phyloP scores from a whole-genome alignment of 805 yeast species.

The Cyberlindnera japonica region DNA sequence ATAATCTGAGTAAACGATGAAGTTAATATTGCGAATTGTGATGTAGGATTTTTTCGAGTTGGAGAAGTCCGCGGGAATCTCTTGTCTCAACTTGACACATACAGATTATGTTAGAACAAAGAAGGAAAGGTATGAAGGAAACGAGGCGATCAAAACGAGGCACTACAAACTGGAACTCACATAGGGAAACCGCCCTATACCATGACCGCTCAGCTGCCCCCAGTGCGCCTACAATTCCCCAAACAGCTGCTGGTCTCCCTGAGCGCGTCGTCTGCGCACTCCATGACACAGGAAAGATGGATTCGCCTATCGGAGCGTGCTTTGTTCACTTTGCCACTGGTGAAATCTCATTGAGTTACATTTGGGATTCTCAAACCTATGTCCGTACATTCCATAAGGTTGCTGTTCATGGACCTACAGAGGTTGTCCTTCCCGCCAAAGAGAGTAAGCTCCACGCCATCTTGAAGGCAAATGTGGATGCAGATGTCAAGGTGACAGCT shows the following conservation, averaged over 20 bases:
- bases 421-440: slow-evolving; percentile 32
- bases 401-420: slow-evolving; percentile 33
- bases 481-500: slow-evolving; percentile 25
- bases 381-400: slow-evolving; percentile 42
- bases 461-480: slow-evolving; percentile 31
- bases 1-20: no score
- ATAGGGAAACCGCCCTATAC: not conserved
- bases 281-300: slow-evolving; percentile 27
- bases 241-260: slow-evolving; percentile 13
- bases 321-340: slow-evolving; percentile 37
- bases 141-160: no score
- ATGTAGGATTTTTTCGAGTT: no score
- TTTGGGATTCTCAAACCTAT: slow-evolving; percentile 43
- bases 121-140: no score
- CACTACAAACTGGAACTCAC: not conserved
- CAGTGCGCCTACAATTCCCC: not conserved
- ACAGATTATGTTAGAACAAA: no score
- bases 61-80: no score
- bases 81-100: no score
- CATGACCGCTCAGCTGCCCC: not conserved
- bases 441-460: slow-evolving; percentile 34
- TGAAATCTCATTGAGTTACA: slow-evolving; percentile 33
- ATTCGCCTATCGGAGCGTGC: slow-evolving; percentile 37
- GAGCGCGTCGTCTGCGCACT: slow-evolving; percentile 28
- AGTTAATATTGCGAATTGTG: no score